These are phyloP conservation scores for Epichloe gansuensis DNA, from an alignment of 2,329 filamentous ascomycete genomes.

Conservation along the genomic window DNA sequence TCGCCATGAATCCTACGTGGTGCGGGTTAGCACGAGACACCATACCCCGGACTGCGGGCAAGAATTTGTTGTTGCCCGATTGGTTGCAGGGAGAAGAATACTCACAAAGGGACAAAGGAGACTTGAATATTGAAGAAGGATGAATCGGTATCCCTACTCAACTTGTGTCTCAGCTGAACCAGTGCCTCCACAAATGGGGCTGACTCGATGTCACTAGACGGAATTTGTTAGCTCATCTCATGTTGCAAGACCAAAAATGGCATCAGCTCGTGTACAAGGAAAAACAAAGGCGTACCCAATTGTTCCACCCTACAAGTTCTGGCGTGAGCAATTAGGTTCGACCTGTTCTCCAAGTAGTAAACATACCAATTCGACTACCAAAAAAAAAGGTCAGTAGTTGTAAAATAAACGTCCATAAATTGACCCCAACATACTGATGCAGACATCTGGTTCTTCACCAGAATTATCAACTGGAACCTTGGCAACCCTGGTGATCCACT, in stretches of 20 bases:
- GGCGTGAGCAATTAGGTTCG: neutral
- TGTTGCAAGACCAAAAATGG: neutral
- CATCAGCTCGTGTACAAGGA: neutral
- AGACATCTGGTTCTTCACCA: constrained; percentile 73
- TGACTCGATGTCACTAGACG: constrained; percentile 58
- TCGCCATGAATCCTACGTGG: constrained; percentile 35
- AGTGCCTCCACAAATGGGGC: constrained; percentile 81
- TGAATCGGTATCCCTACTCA: constrained; percentile 40
- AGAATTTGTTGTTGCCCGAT: neutral
- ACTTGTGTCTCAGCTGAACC: constrained; percentile 60
- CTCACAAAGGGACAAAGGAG: constrained; percentile 60
- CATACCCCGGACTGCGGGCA: neutral
- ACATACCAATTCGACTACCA: constrained; percentile 23
- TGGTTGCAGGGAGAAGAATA: neutral
- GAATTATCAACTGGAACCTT: constrained; percentile 78
- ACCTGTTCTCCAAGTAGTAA: neutral
- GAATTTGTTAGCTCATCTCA: neutral
- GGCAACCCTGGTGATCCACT: constrained; percentile 82
- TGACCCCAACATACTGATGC: constrained; percentile 54
- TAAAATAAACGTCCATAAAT: neutral
- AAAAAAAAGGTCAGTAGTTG: constrained; percentile 9
- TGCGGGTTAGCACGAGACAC: constrained; percentile 8
- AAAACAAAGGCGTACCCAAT: constrained; percentile 24
- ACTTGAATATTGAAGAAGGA: constrained; percentile 88
- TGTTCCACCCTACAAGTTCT: constrained; percentile 41